A percentile compares a stretch with the other conserved stretches of the same genome.
These are phyloP conservation scores for Pterocarpus santalinus DNA, from an alignment of 306 rosid genomes.

Conservation along the genomic window DNA sequence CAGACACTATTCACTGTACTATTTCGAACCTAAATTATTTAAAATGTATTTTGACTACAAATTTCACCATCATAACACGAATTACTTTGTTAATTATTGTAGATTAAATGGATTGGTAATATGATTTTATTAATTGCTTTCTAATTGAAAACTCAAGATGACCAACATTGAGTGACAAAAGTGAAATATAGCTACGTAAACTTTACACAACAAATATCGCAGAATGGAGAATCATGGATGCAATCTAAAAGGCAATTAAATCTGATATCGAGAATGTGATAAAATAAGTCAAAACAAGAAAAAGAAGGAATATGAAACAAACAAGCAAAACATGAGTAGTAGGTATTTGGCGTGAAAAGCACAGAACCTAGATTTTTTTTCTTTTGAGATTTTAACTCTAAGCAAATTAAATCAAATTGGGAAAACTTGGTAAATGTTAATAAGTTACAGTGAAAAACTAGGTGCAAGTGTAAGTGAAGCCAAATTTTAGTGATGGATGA, in stretches of 20 bases:
- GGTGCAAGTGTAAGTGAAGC: slow-evolving; percentile 34
- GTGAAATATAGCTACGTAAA: neutral
- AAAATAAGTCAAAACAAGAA: neutral
- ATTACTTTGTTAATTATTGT: neutral
- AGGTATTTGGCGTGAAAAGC: neutral
- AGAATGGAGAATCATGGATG: neutral
- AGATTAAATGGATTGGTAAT: neutral
- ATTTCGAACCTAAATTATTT: too few relatives aligned
- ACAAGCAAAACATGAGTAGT: neutral
- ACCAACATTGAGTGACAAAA: too few relatives aligned
- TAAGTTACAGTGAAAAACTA: slow-evolving; percentile 13
- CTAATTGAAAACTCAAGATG: too few relatives aligned
- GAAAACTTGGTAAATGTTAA: slow-evolving; percentile 19
- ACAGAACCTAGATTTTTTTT: neutral
- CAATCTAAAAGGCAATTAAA: neutral
- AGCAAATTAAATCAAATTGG: neutral
- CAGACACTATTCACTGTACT: too few relatives aligned
- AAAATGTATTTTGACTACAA: neutral
- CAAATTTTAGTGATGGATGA: slow-evolving; percentile 23
- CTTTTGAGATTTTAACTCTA: neutral
- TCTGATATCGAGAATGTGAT: neutral
- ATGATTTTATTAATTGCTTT: too few relatives aligned
- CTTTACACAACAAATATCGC: neutral
- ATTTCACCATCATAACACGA: neutral
- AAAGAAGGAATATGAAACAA: neutral